Evolutionary conservation across 148 eudicot species (phyloP), one percentile per base, ranked within the genome.

Genomic region (Fagopyrum esculentum): DNA sequence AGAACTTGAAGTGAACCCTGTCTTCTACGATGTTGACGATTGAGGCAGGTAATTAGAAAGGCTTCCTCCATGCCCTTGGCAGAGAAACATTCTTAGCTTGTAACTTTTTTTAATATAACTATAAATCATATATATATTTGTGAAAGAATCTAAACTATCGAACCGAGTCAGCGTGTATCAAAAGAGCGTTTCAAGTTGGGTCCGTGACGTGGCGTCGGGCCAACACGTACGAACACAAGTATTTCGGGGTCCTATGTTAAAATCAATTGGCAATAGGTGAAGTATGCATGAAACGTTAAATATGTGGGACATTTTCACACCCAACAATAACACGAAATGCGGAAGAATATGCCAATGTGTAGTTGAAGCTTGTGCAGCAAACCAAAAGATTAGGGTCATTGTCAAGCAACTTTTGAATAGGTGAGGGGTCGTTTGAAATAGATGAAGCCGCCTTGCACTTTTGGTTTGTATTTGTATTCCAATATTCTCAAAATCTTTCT

Each of bases 1-100:
- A 74, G 80, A 85, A 72, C 82, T 89, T 57, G 86, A 86, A 82
- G 86, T 78, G 44, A 82, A 79, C 69, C 92, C 90, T 12, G 71
- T 66, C 17, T 66, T 66, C 71, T 66, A 66, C 43, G 71, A 64
- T 64, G 6, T 64, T 11, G 70, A 30, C n/a, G 15, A 66, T 66
- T 66, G 71, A 43, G 45, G 40, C 71, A 66, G 71, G 46, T 66
- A 66, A 40, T 13, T 35, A 26, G 16, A 61, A 26, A 7, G 71
- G 47, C 9, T 43, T 35, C 46, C 47, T 60, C 4, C 30, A 63
- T 63, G 44, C 2, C 45, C n/a, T 63, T 63, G 45, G 69, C 69
- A 11, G 45, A 63, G 16, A 63, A 63, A 63, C 45, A 29, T 12
- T 35, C 45, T 12, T 63, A 63, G 16, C 45, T 35, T 63, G 16